Percentiles rank a stretch among this genome's conserved stretches.
These are phyloP conservation scores for Mycothermus thermophilus DNA, from an alignment of 495 filamentous ascomycete species.

Conservation along the genomic window DNA sequence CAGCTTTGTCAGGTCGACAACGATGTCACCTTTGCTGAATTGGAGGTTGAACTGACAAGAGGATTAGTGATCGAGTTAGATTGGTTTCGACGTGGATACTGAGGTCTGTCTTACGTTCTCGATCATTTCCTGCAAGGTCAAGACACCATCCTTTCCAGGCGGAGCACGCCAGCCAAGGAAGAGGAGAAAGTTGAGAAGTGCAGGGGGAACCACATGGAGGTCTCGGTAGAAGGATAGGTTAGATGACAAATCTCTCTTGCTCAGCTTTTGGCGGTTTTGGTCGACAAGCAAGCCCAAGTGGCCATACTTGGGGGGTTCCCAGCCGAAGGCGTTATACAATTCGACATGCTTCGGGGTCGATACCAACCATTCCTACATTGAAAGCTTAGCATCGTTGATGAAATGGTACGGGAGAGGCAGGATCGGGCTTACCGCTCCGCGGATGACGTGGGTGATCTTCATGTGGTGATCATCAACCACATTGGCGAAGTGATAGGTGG, in stretches of 20 bases:
- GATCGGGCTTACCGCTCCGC: slow-evolving; percentile 50
- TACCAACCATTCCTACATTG: slow-evolving; percentile 84
- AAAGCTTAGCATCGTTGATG: too few species aligned
- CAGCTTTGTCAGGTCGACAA: slow-evolving; percentile 68
- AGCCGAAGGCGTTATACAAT: slow-evolving; percentile 78
- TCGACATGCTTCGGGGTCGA: slow-evolving; percentile 82
- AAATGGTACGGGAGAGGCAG: background rate
- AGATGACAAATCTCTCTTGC: slow-evolving; percentile 67
- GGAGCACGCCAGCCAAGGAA: slow-evolving; percentile 58
- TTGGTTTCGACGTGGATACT: too few species aligned
- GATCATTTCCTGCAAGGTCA: slow-evolving; percentile 56
- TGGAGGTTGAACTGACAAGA: slow-evolving; percentile 52
- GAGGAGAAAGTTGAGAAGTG: slow-evolving; percentile 71
- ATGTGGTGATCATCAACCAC: slow-evolving; percentile 92
- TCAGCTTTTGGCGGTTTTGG: slow-evolving; percentile 63
- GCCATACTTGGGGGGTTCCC: slow-evolving; percentile 69
- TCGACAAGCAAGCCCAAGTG: slow-evolving; percentile 83
- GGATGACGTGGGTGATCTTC: slow-evolving; percentile 89
- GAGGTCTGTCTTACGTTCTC: slow-evolving; percentile 48
- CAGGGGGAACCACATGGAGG: slow-evolving; percentile 53
- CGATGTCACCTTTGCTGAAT: slow-evolving; percentile 83
- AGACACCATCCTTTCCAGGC: slow-evolving; percentile 38
- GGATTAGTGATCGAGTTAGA: too few species aligned
- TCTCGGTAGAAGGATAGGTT: slow-evolving; percentile 56
- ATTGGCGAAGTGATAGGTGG: slow-evolving; percentile 94